Percentiles rank a stretch among this genome's conserved stretches.
Evolutionary conservation across 2,329 filamentous ascomycete genomes (phyloP).

Genomic region (Penicillium sp.): DNA sequence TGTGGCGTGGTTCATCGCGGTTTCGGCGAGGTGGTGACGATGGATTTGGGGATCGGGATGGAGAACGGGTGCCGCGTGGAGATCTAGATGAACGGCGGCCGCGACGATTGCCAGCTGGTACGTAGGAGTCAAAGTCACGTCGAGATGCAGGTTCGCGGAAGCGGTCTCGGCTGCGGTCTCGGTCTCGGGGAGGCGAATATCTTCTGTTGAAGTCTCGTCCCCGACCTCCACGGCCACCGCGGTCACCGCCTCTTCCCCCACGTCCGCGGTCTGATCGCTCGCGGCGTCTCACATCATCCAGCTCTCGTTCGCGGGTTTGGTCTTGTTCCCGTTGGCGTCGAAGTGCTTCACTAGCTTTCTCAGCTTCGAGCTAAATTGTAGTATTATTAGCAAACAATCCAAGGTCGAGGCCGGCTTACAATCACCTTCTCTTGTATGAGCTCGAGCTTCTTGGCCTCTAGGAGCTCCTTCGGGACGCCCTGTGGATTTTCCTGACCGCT

Average conservation of each 20-base stretch:
- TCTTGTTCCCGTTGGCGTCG: slow-evolving; percentile 63
- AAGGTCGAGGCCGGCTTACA: too few species aligned
- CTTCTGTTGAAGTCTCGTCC: slow-evolving; percentile 43
- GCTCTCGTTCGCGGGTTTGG: slow-evolving; percentile 60
- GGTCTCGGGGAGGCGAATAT: slow-evolving; percentile 45
- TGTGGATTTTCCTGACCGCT: slow-evolving; percentile 82
- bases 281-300: slow-evolving; percentile 57
- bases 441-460: slow-evolving; percentile 94
- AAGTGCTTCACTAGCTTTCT: slow-evolving; percentile 68
- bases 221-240: slow-evolving; percentile 25
- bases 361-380: slow-evolving; percentile 60
- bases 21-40: slow-evolving; percentile 21
- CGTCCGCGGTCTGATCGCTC: slow-evolving; percentile 37
- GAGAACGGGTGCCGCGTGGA: slow-evolving; percentile 24
- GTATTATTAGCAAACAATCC: slow-evolving; percentile 7
- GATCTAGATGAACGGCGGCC: slow-evolving; percentile 32
- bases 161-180: slow-evolving; percentile 35
- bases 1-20: slow-evolving; percentile 23
- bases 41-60: slow-evolving; percentile 24
- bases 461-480: slow-evolving; percentile 83
- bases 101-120: slow-evolving; percentile 41
- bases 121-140: slow-evolving; percentile 50
- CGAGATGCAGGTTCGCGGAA: slow-evolving; percentile 40
- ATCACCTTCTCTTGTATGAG: slow-evolving; percentile 84
- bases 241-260: slow-evolving; percentile 31